phyloP scores from a whole-genome alignment of 1,284 basidiomycete genomes.

The Rhodotorula sp. region DNA sequence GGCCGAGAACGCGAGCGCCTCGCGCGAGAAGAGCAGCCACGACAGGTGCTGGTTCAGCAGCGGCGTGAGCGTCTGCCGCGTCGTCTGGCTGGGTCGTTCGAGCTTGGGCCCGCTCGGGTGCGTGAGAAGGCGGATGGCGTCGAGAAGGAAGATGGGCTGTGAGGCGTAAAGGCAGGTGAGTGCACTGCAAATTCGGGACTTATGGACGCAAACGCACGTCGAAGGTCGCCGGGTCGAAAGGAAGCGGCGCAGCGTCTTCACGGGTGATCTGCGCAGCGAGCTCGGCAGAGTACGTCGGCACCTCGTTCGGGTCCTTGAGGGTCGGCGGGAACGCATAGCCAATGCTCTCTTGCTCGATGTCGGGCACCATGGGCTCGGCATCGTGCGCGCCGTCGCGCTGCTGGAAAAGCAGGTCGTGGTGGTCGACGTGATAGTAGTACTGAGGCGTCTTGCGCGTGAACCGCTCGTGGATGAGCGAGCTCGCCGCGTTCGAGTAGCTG shows the following conservation, averaged over 20 bases:
- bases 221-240: constrained; percentile 42
- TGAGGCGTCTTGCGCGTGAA: constrained; percentile 38
- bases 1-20: constrained; percentile 22
- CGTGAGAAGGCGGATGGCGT: constrained; percentile 44
- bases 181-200: neutral
- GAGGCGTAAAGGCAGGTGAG: too few relatives aligned
- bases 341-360: constrained; percentile 25
- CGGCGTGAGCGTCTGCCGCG: constrained; percentile 29
- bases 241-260: constrained; percentile 29
- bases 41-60: constrained; percentile 43
- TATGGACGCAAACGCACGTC: constrained; percentile 30
- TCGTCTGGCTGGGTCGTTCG: constrained; percentile 3
- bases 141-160: constrained; percentile 43
- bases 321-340: constrained; percentile 46
- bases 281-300: constrained; percentile 24
- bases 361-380: neutral
- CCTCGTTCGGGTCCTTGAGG: constrained; percentile 27
- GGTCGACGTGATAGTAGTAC: constrained; percentile 29
- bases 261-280: constrained; percentile 12
- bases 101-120: constrained; percentile 18
- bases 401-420: constrained; percentile 20
- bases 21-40: constrained; percentile 39
- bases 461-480: constrained; percentile 37
- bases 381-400: constrained; percentile 1
- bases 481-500: constrained; percentile 30